Evolutionary conservation across 2,329 filamentous ascomycete species (phyloP), one percentile per base, ranked within the genome.

Genomic region (Neopestalotiopsis sp.): DNA sequence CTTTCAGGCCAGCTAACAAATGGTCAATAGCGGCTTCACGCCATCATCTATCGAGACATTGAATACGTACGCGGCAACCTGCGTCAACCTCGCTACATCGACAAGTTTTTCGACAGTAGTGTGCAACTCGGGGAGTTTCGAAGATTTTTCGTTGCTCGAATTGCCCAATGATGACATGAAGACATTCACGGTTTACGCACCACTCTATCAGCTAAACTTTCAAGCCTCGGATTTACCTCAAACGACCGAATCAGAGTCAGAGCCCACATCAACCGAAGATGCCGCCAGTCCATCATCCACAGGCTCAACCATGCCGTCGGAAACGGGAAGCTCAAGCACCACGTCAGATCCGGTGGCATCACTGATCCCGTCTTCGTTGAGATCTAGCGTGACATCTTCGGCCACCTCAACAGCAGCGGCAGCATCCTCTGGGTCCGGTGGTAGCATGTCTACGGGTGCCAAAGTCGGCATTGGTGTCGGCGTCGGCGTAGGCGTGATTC

Each of bases 381-480:
- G 65, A 59, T 66, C 64, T 10, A 66, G 64, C 42, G 24, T 14
- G 20, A 66, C 64, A n/a, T n/a, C 64, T 32, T 57, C 64, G 20
- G 32, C 65, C 5, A 45, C 65, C 20, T 59, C 56, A 12, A 32
- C n/a, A n/a, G 32, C 56, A 38, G 28, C 45, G 20, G 64, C 42
- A 24, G 12, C 57, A 6, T 17, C 13, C 7, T 34, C 49, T 40
- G 24, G 24, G 34, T 10, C 34, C 12, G 32, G 34, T 17, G n/a
- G 57, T 32, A 34, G 65, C 5, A 53, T 67, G 32, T 24, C 30
- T 7, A 61, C 24, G n/a, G 58, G 63, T 32, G 28, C 62, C 40
- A 66, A 62, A 13, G 30, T 69, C 7, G 63, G 63, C 1, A 38
- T 69, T 13, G 67, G 62, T 14, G 67, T 69, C 12, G 63, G 67